These are phyloP conservation scores for Trypanosoma platydactyli DNA, from an alignment of 208 protist genomes.

Conservation along the genomic window DNA sequence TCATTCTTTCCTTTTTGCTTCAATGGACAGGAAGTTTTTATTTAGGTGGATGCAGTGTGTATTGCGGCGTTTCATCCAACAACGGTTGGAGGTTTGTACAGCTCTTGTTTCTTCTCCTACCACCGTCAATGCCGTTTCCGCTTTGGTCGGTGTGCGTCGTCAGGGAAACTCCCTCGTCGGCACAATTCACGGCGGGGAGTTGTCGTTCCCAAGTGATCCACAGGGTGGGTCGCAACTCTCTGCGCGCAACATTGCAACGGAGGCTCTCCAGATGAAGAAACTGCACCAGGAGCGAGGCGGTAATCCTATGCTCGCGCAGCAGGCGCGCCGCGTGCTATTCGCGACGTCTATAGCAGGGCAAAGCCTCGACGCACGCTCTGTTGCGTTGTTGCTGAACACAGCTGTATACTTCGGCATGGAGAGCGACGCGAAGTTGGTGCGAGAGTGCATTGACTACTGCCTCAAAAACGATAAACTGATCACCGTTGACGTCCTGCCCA, in stretches of 20 bases:
- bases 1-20: neutral
- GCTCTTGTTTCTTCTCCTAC: neutral
- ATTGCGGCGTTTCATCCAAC: conserved; percentile 15
- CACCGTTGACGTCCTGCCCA: conserved; percentile 77
- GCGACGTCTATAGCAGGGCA: conserved; percentile 86
- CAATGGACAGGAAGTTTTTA: neutral
- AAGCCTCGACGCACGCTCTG: conserved; percentile 82
- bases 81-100: neutral
- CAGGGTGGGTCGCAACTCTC: conserved; percentile 75
- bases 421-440: conserved; percentile 85
- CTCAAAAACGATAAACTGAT: conserved; percentile 90
- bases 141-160: conserved; percentile 10
- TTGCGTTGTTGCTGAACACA: conserved; percentile 86
- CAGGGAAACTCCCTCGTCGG: conserved; percentile 30
- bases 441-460: conserved; percentile 92
- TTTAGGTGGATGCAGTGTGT: conserved; percentile 13
- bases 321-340: conserved; percentile 88
- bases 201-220: conserved; percentile 66
- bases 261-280: conserved; percentile 92
- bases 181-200: conserved; percentile 48
- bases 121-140: neutral
- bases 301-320: conserved; percentile 90
- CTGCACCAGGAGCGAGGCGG: conserved; percentile 86
- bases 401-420: conserved; percentile 94
- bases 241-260: conserved; percentile 84